Evolutionary conservation across 345 rosid species (phyloP).

Genomic region (Eucalyptus tenuipes): DNA sequence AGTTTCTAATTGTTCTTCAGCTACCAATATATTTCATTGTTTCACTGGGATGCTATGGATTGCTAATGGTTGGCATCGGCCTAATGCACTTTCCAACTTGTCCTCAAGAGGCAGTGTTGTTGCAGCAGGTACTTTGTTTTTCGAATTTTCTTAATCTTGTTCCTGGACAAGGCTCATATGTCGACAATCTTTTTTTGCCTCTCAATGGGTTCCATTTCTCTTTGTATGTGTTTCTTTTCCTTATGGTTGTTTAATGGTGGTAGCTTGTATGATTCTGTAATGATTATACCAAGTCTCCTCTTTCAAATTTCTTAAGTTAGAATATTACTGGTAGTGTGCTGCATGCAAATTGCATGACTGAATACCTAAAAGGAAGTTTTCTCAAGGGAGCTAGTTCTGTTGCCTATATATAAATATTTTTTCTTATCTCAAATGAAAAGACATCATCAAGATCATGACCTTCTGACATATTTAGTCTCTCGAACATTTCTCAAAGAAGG

Average conservation of each 20-base stretch:
- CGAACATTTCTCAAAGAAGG: background rate
- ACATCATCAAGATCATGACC: background rate
- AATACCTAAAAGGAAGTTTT: background rate
- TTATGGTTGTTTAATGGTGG: background rate
- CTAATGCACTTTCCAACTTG: constrained; percentile 32
- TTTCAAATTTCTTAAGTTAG: background rate
- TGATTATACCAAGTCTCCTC: background rate
- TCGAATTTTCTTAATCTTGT: background rate
- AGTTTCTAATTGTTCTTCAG: background rate
- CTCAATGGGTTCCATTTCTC: background rate
- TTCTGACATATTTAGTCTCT: background rate
- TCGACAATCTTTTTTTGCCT: background rate
- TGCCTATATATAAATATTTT: background rate
- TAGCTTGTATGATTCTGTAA: background rate
- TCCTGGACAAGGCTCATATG: background rate
- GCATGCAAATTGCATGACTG: background rate
- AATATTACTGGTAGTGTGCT: background rate
- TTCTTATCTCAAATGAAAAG: background rate
- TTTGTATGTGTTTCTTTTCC: background rate
- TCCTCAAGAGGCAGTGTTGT: constrained; percentile 27
- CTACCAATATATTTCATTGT: constrained; percentile 26
- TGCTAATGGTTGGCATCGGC: constrained; percentile 40
- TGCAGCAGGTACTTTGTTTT: constrained; percentile 21
- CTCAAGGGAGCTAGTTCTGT: background rate
- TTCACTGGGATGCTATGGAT: constrained; percentile 35